These are phyloP conservation scores for Talaromyces borbonicus DNA, from an alignment of 495 filamentous ascomycete genomes.

Conservation along the genomic window DNA sequence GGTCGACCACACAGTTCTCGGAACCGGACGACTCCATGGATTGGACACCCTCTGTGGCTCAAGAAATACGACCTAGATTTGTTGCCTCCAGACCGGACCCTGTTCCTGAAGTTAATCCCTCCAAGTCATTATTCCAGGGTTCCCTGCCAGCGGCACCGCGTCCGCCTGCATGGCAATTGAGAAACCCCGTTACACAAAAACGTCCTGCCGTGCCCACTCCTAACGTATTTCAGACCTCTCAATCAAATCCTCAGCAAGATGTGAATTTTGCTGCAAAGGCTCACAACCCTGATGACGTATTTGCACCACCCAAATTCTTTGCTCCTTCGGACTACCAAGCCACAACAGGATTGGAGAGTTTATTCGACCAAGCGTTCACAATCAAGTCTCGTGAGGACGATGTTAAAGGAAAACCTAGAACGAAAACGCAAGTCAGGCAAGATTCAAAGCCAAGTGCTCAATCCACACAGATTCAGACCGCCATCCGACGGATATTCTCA, in stretches of 20 bases:
- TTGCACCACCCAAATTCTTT: conserved; percentile 44
- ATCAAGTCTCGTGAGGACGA: conserved; percentile 33
- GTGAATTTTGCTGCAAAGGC: not conserved
- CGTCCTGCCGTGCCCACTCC: conserved; percentile 26
- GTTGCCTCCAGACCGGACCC: conserved; percentile 30
- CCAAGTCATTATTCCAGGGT: conserved; percentile 49
- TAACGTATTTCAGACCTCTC: conserved; percentile 28
- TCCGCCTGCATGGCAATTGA: conserved; percentile 51
- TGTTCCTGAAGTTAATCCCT: conserved; percentile 24
- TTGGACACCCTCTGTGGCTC: conserved; percentile 61
- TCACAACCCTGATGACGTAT: conserved; percentile 23
- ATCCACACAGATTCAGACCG: not conserved
- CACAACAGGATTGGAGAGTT: conserved; percentile 37
- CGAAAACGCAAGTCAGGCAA: not conserved
- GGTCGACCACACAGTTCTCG: conserved; percentile 28
- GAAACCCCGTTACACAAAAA: conserved; percentile 43
- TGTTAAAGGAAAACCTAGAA: not conserved
- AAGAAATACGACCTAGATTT: conserved; percentile 30
- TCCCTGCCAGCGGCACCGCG: conserved; percentile 55
- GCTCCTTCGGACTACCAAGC: conserved; percentile 30
- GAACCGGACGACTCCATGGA: conserved; percentile 57
- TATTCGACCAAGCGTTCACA: conserved; percentile 37
- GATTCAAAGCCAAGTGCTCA: not conserved
- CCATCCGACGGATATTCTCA: not conserved
- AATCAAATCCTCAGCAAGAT: not conserved